Evolutionary conservation across 192 early-diverging fungal species (phyloP).

Genomic region (Geranomyces variabilis): DNA sequence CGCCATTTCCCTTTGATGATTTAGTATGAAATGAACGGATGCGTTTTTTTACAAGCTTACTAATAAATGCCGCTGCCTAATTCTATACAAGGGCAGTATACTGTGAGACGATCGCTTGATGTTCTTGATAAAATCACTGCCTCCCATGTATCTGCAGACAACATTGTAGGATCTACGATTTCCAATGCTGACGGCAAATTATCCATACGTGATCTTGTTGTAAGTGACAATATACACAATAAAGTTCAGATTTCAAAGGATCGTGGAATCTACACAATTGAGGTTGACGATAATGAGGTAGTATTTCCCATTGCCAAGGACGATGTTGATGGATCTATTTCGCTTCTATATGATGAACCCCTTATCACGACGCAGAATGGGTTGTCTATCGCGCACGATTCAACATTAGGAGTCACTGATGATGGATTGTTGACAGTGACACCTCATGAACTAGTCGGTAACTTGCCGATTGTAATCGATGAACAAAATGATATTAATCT

Average conservation of each 20-base stretch:
- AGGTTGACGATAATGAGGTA: not conserved
- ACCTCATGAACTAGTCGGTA: too few species aligned
- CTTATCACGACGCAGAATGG: too few species aligned
- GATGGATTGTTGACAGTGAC: too few species aligned
- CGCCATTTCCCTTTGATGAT: too few species aligned
- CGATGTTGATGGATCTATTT: too few species aligned
- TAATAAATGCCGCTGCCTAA: not conserved
- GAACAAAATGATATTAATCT: too few species aligned
- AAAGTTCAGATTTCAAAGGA: not conserved
- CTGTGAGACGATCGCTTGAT: not conserved
- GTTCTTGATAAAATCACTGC: not conserved
- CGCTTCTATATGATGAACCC: too few species aligned
- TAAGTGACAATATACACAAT: too few species aligned
- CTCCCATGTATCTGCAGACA: not conserved
- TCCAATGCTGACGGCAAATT: not conserved
- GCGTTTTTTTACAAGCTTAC: not conserved
- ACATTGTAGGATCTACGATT: not conserved
- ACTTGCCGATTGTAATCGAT: too few species aligned
- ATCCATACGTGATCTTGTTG: not conserved
- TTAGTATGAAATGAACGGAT: too few species aligned
- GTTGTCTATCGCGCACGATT: too few species aligned
- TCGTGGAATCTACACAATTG: not conserved
- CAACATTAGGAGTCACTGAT: too few species aligned
- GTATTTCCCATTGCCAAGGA: not conserved
- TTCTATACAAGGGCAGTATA: not conserved